Evolutionary conservation across 176 grass and related monocot genomes (phyloP).

Genomic region (Musa troglodytarum): DNA sequence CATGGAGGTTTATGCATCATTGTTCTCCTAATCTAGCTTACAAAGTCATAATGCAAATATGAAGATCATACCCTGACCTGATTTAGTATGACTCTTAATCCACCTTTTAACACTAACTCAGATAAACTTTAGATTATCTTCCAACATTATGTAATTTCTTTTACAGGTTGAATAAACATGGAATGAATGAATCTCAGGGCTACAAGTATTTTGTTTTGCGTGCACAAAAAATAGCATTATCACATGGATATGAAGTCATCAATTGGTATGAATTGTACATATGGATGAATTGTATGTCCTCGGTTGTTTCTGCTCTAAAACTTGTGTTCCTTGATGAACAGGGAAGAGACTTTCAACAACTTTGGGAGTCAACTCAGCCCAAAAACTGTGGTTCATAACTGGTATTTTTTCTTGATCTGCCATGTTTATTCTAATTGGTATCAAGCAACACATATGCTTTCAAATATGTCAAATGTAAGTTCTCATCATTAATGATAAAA

Average conservation of each 20-base stretch:
- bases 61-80: no score
- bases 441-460: no score
- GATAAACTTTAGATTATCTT: no score
- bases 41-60: no score
- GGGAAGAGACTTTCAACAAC: slow-evolving; percentile 81
- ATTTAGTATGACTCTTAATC: no score
- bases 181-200: slow-evolving; percentile 66
- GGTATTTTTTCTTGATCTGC: slow-evolving; percentile 31
- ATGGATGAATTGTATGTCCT: not conserved
- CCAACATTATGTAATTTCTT: not conserved
- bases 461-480: no score
- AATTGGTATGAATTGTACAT: slow-evolving; percentile 46
- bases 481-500: no score
- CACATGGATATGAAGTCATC: slow-evolving; percentile 68
- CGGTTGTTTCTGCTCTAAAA: not conserved
- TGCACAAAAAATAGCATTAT: slow-evolving; percentile 77
- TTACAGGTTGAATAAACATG: slow-evolving; percentile 53
- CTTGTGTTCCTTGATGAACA: slow-evolving; percentile 14
- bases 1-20: no score
- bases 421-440: not conserved
- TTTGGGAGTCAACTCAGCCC: slow-evolving; percentile 68
- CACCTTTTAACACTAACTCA: no score
- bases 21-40: no score
- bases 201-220: slow-evolving; percentile 80
- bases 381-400: slow-evolving; percentile 80